phyloP scores from a whole-genome alignment of 176 grass and related monocot genomes.

The Thalia dealbata region DNA sequence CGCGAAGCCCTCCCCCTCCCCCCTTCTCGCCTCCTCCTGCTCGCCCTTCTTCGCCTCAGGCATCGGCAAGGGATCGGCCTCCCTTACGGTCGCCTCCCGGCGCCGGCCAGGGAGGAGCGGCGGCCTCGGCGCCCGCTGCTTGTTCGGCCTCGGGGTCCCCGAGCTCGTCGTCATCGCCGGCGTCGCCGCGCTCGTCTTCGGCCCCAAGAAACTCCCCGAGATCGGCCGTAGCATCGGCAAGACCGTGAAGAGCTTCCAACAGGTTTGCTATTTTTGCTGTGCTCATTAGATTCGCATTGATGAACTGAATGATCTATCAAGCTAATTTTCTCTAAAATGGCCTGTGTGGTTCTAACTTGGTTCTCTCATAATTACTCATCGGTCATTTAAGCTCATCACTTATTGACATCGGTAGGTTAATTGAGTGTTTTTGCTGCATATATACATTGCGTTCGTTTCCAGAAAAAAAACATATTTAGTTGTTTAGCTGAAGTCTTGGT shows the following conservation, averaged over 20 bases:
- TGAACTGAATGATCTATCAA: not conserved
- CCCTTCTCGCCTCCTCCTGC: constrained; percentile 12
- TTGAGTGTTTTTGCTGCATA: too few relatives aligned
- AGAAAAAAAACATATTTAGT: too few relatives aligned
- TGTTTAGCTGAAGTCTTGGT: too few relatives aligned
- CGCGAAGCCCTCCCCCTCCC: constrained; percentile 8
- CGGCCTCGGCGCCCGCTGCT: constrained; percentile 53
- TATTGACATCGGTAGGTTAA: too few relatives aligned
- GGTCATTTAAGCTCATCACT: too few relatives aligned
- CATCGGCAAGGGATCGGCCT: constrained; percentile 7
- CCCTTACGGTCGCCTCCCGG: not conserved
- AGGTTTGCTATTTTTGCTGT: constrained; percentile 35
- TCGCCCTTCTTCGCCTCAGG: constrained; percentile 20
- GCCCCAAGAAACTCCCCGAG: constrained; percentile 81
- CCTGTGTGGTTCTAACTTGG: too few relatives aligned
- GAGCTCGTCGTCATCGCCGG: constrained; percentile 88
- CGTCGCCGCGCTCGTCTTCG: constrained; percentile 79
- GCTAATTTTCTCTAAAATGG: too few relatives aligned
- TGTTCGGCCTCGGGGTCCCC: constrained; percentile 74
- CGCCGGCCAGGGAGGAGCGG: constrained; percentile 23
- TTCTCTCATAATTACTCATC: too few relatives aligned
- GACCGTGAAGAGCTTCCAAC: constrained; percentile 93
- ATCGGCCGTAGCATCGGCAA: constrained; percentile 80
- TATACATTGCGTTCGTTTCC: too few relatives aligned
- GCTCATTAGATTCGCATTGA: not conserved